Evolutionary conservation across 441 rosid species (phyloP), one percentile per base, ranked within the genome.

Genomic region (Geranium incanum): DNA sequence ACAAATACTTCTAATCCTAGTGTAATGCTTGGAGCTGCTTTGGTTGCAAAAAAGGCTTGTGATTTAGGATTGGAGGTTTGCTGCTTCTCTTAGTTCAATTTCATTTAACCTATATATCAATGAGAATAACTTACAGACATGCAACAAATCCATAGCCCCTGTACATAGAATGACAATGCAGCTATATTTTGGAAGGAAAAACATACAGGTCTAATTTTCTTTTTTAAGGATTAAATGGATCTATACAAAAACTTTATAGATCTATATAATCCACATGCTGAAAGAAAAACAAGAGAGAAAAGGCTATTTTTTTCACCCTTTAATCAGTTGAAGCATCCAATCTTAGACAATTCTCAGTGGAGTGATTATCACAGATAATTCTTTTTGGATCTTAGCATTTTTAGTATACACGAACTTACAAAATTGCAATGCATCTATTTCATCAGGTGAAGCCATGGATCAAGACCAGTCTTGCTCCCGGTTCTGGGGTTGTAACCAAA

Each of bases 401-500:
- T 19, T 60, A 16, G 0, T 6, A 16, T 15, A 18, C 16, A 59
- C 3, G 7, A 4, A 59, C 23, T 59, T 60, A 7, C 4, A 3
- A 28, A 60, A 0, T 60, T 19, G 13, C 21, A 60, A 60, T 48
- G 11, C 55, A 6, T 23, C 2, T 36, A 57, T 1, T 76, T 74
- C 69, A 16, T 75, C 83, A 89, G 97, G 98, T 93, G 60, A 91
- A 88, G 78, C 97, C 96, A 68, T 91, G 97, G 96, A 70, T 88
- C 68, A 93, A 93, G 81, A 91, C 98, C 36, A 93, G 98, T 81
- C 98, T 91, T 70, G 98, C 98, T 76, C 97, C 98, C 9, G 96
- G 98, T 65, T 93, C 97, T 72, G 96, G 98, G 66, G 93, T 93
- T 75, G 97, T 93, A 68, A 89, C 97, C 69, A 93, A 88, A 75